Percentiles rank a stretch among this genome's conserved stretches.
phyloP scores from a whole-genome alignment of 805 yeast genomes.

The Metschnikowia drakensbergensis region DNA sequence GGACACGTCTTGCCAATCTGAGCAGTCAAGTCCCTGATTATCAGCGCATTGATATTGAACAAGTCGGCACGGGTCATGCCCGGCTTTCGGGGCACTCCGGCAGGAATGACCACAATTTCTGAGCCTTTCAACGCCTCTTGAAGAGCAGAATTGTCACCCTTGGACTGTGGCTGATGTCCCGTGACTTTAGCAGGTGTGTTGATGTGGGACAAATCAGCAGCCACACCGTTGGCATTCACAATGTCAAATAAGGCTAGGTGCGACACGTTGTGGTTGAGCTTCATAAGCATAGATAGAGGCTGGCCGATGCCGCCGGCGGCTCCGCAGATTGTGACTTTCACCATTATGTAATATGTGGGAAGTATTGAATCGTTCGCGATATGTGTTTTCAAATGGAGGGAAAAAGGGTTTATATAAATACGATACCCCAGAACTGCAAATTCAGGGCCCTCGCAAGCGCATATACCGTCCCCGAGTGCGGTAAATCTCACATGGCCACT shows the following conservation, averaged over 20 bases:
- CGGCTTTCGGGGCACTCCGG: conserved; percentile 48
- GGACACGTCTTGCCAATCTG: conserved; percentile 38
- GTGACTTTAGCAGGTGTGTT: conserved; percentile 37
- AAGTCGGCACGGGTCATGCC: conserved; percentile 48
- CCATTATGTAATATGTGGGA: conserved; percentile 20
- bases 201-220: conserved; percentile 44
- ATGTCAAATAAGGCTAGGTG: conserved; percentile 42
- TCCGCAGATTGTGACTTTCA: conserved; percentile 47
- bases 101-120: conserved; percentile 43
- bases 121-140: conserved; percentile 35
- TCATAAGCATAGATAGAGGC: conserved; percentile 42
- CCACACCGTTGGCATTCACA: conserved; percentile 44
- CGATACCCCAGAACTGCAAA: neutral
- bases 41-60: conserved; percentile 45
- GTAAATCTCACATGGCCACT: conserved; percentile 2
- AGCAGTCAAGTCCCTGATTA: conserved; percentile 41
- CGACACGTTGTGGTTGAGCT: conserved; percentile 36
- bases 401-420: neutral
- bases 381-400: neutral
- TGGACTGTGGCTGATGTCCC: conserved; percentile 39
- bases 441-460: neutral
- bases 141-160: conserved; percentile 36
- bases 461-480: conserved; percentile 1
- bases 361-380: no score
- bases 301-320: conserved; percentile 51